Base-by-base conservation (phyloP, 1,284 basidiomycete species). In the Crepidotus sp. region DNA sequence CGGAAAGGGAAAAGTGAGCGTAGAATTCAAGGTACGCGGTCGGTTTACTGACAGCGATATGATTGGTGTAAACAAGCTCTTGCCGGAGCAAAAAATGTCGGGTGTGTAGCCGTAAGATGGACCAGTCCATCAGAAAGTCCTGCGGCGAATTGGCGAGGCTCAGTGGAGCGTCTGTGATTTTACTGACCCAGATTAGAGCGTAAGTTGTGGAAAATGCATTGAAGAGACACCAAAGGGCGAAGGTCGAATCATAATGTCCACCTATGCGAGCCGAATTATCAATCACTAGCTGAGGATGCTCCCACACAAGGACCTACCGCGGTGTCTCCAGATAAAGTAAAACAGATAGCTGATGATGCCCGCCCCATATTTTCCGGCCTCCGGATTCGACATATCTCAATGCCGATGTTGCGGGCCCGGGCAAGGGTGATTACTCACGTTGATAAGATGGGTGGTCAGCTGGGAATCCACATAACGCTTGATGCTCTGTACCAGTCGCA, bases 111-210 rank as follows among this genome's bases (percentile, higher is more conserved):
- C 76, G 70, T 29, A 92, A 67, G 40, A 96, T 56, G 3, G 84
- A 83, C 85, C 86, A 89, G 59, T 93, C 90, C 76, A 86, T 80
- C n/a, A 75, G 55, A 22, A 83, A 59, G 54, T 89, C 85, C 85
- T 89, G 54, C 26, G 19, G 49, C 26, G 39, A 36, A 17, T 15
- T 2, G 11, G 6, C 15, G 13, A 2, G 11, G 3, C 15, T 36
- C 8, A 31, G 8, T 30, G 4, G n/a, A 36, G 19, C 5, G 11
- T 36, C 1, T n/a, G 22, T 19, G 14, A 13, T 10, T 19, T 2
- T 0, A 62, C 73, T 41, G 59, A 87, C 89, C 93, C 94, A 97
- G 36, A 73, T 61, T 36, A 72, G 71, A 4, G 83, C 79, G 63
- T 93, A 97, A 1, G 74, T 50, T 0, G 89, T 76, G 54, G 79